Base-by-base conservation (phyloP, 768 basidiomycete genomes). In the Rhizopogon roseolus region DNA sequence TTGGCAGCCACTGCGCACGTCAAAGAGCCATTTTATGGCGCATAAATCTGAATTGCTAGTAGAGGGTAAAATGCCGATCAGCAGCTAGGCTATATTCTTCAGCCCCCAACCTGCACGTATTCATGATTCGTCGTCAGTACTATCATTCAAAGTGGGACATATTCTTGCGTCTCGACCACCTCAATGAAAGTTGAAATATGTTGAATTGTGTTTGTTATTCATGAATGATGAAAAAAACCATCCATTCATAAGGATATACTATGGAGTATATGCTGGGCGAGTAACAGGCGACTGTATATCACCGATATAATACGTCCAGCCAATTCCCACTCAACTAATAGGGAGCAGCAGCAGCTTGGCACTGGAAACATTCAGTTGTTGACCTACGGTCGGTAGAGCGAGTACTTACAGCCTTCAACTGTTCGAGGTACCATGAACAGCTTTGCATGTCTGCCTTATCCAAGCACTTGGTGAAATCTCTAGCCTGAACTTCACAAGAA, bases 361-460 rank as follows among this genome's bases (percentile, higher is more conserved):
- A 90, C 86, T 90, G 38, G 6, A 58, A 37, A 29, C 37, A 43
- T 52, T 46, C 13, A 41, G 4, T 60, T 29, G 59, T 37, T 39
- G 53, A 57, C 57, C 34, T 54, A 60, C 34, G 40, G 40, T 9
- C 9, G 0, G 17, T 13, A 32, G 38, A 19, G 50, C 1, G 0
- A 14, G 0, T 46, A 81, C 90, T 64, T 68, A 92, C 90, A 51
- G 88, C 87, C 72, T 93, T 93, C 48, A 93, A 79, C 64, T 92
- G 88, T 62, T 93, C 90, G 28, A 93, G 82, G 65, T 91, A 94
- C 82, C 86, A 95, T 16, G 82, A 75, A 74, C 93, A 95, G 6
- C 88, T 84, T 40, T 80, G 81, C 60, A 90, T 72, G 61, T 89
- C 86, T 16, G 86, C 88, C 66, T 85, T 86, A 66, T 93, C 90